Evolutionary conservation across 2,329 filamentous ascomycete genomes (phyloP).

Genomic region (Stromatinia cepivora): DNA sequence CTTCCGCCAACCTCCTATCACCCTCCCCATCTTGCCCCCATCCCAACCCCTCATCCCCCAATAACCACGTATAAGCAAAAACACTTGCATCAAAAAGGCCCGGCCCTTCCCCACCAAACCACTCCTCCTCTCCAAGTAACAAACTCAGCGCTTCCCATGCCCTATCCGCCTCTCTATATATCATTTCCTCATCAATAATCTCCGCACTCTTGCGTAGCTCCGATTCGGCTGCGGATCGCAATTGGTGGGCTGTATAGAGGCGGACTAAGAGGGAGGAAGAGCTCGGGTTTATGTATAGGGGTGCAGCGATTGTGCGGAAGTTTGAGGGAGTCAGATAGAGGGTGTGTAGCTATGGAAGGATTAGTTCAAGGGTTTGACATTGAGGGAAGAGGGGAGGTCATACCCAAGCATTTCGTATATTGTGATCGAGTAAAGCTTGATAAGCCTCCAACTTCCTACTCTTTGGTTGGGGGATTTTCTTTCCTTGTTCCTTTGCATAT

Average conservation of each 20-base stretch:
- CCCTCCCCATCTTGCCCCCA: slow-evolving; percentile 66
- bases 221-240: slow-evolving; percentile 70
- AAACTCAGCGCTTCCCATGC: slow-evolving; percentile 63
- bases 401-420: slow-evolving; percentile 85
- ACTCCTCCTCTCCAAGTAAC: slow-evolving; percentile 56
- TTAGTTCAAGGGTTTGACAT: neutral
- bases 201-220: slow-evolving; percentile 68
- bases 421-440: slow-evolving; percentile 71
- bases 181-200: slow-evolving; percentile 55
- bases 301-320: slow-evolving; percentile 61
- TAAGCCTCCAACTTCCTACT: slow-evolving; percentile 66
- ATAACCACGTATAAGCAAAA: slow-evolving; percentile 84
- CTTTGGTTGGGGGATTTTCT: slow-evolving; percentile 49
- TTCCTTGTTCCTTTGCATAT: slow-evolving; percentile 60
- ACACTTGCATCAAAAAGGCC: slow-evolving; percentile 83
- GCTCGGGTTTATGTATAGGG: slow-evolving; percentile 71
- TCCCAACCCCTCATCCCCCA: slow-evolving; percentile 59
- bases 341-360: slow-evolving; percentile 62
- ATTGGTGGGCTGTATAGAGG: slow-evolving; percentile 60
- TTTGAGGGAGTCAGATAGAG: slow-evolving; percentile 76
- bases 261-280: slow-evolving; percentile 63
- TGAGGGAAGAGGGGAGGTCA: slow-evolving; percentile 27
- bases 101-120: slow-evolving; percentile 57
- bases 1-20: slow-evolving; percentile 50
- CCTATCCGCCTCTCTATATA: slow-evolving; percentile 60